Base-by-base conservation (phyloP, 1,284 basidiomycete species). In the Trichosporon sp. region DNA sequence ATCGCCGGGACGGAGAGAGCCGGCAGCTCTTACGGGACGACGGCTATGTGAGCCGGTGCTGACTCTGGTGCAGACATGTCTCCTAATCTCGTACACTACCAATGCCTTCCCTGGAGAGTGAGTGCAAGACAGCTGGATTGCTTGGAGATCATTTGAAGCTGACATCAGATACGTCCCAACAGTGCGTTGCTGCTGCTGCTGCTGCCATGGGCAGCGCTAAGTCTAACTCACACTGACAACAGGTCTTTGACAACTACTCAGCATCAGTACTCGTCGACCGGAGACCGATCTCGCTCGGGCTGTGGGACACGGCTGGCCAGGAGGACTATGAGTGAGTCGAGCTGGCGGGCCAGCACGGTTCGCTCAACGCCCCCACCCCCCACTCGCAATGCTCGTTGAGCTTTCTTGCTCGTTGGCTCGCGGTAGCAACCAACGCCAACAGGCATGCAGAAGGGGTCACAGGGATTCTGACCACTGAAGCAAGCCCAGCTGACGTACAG, bases 221-320 rank as follows among this genome's bases (percentile, higher is more conserved):
- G 29, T 3, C 19, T 25, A 13, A 29, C 37, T n/a, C 19, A 16
- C 6, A 40, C 37, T 61, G 19, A 64, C 63, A 9, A 33, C 63
- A 66, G 65, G 77, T 80, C 9, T 80, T 80, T 58, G 79, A 80
- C 65, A 80, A 80, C 65, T 80, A 80, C 67, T 77, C 74, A 3
- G 78, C 79, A 8, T 73, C 93, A 82, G 95, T 99, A 64, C 93
- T 98, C 88, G 95, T 99, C 65, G 96, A 99, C 78, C 92, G 94
- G 72, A 95, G 95, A 84, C 96, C 96, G 56, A 95, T 99, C 29
- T 74, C 72, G 31, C 64, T 80, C 5, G 79, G 79, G 58, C 58
- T 80, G 37, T 80, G 79, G 79, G 79, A 80, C 79, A 96, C 93
- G 23, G 76, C 74, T 49, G 94, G 94, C 71, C 93, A 96, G 82